Base-by-base conservation (phyloP, 495 filamentous ascomycete species). In the Glarea lozoyensis region DNA sequence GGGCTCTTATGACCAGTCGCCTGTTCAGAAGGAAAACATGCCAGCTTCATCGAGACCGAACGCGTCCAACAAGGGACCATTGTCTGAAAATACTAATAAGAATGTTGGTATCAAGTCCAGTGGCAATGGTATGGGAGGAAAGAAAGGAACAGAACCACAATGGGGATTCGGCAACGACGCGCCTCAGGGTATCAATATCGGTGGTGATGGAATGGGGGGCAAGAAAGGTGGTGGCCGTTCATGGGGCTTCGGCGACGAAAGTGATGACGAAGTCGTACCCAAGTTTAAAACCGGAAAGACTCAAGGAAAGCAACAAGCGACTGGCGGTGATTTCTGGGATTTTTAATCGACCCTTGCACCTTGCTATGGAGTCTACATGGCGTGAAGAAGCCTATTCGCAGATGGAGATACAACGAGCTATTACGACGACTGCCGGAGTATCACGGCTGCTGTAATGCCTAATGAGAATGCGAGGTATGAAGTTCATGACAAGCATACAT, bases 181-280 rank as follows among this genome's bases (percentile, higher is more conserved):
- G 11, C 62, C 65, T 23, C 57, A 65, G 18, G 70, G 75, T 25
- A 78, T 82, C 47, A 61, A 63, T 42, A 80, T 72, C 27, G 72
- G 62, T 1, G 82, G 84, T 23, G 78, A 89, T 49, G 85, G 83
- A 19, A 86, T 86, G 78, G 83, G 84, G 22, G 81, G 81, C 35
- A 73, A 71, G 47, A 83, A 75, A 57, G 80, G 72, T 12, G 52
- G 67, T 12, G 64, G 63, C n/a, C 61, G 76, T 43, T 58, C 62
- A 48, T 87, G 81, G 82, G 62, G 72, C 5, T 72, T 75, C 50
- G 75, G 78, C 19, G 75, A 74, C 38, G 72, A 76, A 17, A 65
- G 69, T 40, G 67, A 67, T 38, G 70, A 61, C 27, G 69, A 57
- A 31, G 50, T 46, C 21, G 47, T 29, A 19, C 17, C 19, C 32